Conservation (phyloP, 2,329 filamentous ascomycete genomes). For the Cladobotryum mycophilum region DNA sequence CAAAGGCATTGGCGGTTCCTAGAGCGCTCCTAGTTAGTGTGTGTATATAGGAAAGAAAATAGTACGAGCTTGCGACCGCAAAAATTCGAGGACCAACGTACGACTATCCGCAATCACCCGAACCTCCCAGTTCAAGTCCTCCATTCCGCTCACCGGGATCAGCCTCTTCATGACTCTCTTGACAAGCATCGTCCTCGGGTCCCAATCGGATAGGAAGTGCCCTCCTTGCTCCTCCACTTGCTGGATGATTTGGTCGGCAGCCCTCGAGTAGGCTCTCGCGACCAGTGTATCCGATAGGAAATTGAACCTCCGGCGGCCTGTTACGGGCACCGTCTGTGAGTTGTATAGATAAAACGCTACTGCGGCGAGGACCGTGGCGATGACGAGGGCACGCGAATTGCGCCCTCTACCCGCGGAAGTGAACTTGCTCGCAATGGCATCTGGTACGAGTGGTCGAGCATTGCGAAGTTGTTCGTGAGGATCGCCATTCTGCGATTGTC, state of each 20-base stretch:
- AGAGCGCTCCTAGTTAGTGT: no score
- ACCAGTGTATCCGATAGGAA: constrained; percentile 52
- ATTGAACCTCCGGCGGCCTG: constrained; percentile 68
- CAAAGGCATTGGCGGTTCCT: constrained; percentile 64
- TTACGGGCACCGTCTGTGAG: constrained; percentile 66
- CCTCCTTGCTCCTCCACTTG: constrained; percentile 46
- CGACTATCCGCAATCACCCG: constrained; percentile 63
- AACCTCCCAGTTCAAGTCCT: constrained; percentile 60
- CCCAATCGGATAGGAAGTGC: constrained; percentile 52
- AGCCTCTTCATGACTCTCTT: constrained; percentile 58
- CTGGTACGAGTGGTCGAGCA: constrained; percentile 27
- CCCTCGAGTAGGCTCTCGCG: constrained; percentile 30
- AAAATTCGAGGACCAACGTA: constrained; percentile 22
- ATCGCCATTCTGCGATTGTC: constrained; percentile 15
- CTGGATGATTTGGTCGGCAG: constrained; percentile 39
- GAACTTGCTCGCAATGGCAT: constrained; percentile 21
- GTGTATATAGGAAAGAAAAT: background rate
- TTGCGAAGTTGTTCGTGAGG: constrained; percentile 22
- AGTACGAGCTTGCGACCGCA: background rate
- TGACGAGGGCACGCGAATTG: constrained; percentile 31
- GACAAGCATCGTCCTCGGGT: constrained; percentile 52
- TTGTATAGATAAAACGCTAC: constrained; percentile 59
- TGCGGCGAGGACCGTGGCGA: constrained; percentile 37
- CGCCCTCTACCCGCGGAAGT: constrained; percentile 22
- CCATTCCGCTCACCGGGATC: constrained; percentile 60